Evolutionary conservation across 1,284 basidiomycete genomes (phyloP), one percentile per base, ranked within the genome.

Genomic region (Inonotus hispidus): DNA sequence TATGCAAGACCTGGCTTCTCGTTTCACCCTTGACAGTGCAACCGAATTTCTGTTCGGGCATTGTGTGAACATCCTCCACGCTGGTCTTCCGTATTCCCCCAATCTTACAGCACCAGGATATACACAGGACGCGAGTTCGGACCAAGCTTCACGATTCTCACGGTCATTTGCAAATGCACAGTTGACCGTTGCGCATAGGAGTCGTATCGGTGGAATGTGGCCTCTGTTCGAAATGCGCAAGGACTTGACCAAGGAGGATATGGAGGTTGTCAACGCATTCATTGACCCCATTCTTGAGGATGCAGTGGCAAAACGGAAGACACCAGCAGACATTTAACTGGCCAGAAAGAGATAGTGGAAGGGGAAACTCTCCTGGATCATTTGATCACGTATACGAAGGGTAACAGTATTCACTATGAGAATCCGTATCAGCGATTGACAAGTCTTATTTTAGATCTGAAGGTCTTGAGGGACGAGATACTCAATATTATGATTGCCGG

Each of bases 361-460:
- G 77, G 75, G 1, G 77, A 75, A 32, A 80, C 79, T 0, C 66
- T 85, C 13, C 66, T 85, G 14, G 82, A 81, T 58, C 76, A 83
- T 64, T 67, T 85, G 47, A 71, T 85, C 21, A 71, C 75, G 13
- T 69, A 76, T 29, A 83, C 82, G 0, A 75, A 76, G 27, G 82
- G 81, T 79, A 46, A 60, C 64, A 37, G n/a, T 16, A n/a, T n/a
- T 14, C 41, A 2, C 2, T 21, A 14, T n/a, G 19, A 1, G 10
- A 43, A 16, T n/a, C 16, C 4, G 4, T 43, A 43, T 16, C 6
- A 1, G n/a, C 19, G 11, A 43, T 43, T 43, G 41, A 43, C 19
- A 43, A 1, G 7, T 14, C n/a, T 16, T 37, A 54, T 14, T 2
- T 16, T 21, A 70, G 73, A 74, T 59, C 59, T 62, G 32, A 61